These are phyloP conservation scores for Orbilia ellipsospora DNA, from an alignment of 2,329 filamentous ascomycete genomes.

Conservation along the genomic window DNA sequence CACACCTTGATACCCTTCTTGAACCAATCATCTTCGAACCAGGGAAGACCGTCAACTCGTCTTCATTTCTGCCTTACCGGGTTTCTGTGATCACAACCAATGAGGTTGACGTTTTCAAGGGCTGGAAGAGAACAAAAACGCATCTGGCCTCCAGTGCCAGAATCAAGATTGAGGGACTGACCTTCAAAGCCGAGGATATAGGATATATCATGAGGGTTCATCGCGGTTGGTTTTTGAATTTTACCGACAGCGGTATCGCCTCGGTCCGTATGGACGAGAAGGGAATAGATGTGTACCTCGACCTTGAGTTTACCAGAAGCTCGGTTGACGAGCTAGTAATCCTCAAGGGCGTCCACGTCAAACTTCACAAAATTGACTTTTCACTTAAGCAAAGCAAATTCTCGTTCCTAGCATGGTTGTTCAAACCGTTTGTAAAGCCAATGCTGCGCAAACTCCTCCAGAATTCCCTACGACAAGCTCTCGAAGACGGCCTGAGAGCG, in stretches of 20 bases:
- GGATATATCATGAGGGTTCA: constrained; percentile 84
- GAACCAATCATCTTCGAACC: constrained; percentile 93
- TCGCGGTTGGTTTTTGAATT: constrained; percentile 78
- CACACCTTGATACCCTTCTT: constrained; percentile 83
- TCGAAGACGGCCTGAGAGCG: constrained; percentile 75
- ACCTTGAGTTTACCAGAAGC: constrained; percentile 83
- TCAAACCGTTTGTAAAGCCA: constrained; percentile 85
- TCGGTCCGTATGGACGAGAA: constrained; percentile 86
- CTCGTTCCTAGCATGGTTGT: constrained; percentile 79
- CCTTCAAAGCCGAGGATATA: constrained; percentile 83
- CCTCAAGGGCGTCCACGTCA: constrained; percentile 78
- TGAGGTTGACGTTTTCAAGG: constrained; percentile 85
- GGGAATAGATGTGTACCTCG: constrained; percentile 85
- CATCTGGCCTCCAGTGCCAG: constrained; percentile 77
- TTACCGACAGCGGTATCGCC: constrained; percentile 85
- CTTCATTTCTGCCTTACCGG: constrained; percentile 88
- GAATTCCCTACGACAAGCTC: constrained; percentile 76
- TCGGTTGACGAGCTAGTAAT: constrained; percentile 82
- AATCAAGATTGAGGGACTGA: constrained; percentile 83
- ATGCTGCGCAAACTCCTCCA: constrained; percentile 83
- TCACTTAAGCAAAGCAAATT: constrained; percentile 79
- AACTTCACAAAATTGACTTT: constrained; percentile 88
- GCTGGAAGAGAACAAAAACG: constrained; percentile 75
- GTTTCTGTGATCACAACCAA: constrained; percentile 85
- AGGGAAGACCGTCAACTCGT: constrained; percentile 82